Conservation (phyloP, 768 basidiomycete genomes). For the Pulveroboletus sp. region DNA sequence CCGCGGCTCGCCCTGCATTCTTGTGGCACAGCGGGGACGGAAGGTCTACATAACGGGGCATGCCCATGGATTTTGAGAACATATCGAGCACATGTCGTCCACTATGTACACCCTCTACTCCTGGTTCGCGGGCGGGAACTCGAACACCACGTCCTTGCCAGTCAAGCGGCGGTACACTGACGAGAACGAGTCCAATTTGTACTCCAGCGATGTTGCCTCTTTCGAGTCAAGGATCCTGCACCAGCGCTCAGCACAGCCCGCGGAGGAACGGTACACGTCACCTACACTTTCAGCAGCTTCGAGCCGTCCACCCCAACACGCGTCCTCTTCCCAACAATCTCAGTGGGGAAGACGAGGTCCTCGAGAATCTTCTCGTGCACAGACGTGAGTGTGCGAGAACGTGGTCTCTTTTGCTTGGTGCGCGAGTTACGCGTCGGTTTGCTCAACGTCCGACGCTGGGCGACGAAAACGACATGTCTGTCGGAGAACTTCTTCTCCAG, state of each 20-base stretch:
- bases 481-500: conserved; percentile 99
- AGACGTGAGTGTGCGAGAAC: conserved; percentile 91
- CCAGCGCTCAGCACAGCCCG: conserved; percentile 14
- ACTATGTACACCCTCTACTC: conserved; percentile 46
- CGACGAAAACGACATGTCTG: conserved; percentile 97
- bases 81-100: conserved; percentile 29
- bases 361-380: conserved; percentile 99
- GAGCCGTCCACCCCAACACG: conserved; percentile 90
- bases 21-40: conserved; percentile 15
- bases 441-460: conserved; percentile 96
- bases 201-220: conserved; percentile 96
- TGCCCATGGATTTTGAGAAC: conserved; percentile 35
- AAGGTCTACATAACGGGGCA: conserved; percentile 29
- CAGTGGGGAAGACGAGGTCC: conserved; percentile 97
- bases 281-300: conserved; percentile 96
- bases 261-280: conserved; percentile 22
- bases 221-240: conserved; percentile 93
- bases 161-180: conserved; percentile 94
- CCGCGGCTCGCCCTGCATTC: conserved; percentile 13
- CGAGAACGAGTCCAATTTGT: conserved; percentile 99
- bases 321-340: conserved; percentile 98
- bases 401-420: conserved; percentile 93
- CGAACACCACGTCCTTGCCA: conserved; percentile 94
- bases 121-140: conserved; percentile 77
- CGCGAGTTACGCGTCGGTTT: conserved; percentile 93